These are phyloP conservation scores for Boletus bicolor DNA, from an alignment of 768 basidiomycete genomes.

Conservation along the genomic window DNA sequence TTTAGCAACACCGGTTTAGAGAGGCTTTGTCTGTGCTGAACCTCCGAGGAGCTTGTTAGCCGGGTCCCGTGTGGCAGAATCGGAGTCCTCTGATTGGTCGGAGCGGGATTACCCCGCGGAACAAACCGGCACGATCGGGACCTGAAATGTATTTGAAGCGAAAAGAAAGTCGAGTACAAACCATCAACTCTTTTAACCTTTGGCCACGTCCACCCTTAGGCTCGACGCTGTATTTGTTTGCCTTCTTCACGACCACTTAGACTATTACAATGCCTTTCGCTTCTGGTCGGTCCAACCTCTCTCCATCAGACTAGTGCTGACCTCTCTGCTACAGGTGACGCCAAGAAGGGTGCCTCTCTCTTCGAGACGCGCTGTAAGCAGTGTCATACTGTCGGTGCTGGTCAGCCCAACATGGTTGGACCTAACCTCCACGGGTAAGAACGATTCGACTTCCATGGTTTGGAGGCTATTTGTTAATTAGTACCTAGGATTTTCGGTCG, in stretches of 20 bases:
- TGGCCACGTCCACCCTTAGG: slow-evolving; percentile 2
- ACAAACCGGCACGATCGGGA: slow-evolving; percentile 31
- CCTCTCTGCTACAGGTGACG: slow-evolving; percentile 56
- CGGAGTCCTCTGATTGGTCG: slow-evolving; percentile 23
- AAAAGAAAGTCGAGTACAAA: slow-evolving; percentile 9
- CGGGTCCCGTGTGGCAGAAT: background rate
- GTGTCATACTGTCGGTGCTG: slow-evolving; percentile 83
- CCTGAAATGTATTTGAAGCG: slow-evolving; percentile 15
- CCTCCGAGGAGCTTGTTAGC: no score
- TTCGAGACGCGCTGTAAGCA: slow-evolving; percentile 97
- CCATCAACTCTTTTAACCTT: background rate
- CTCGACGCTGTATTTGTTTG: slow-evolving; percentile 4
- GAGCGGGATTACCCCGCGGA: slow-evolving; percentile 13
- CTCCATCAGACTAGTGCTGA: slow-evolving; percentile 4
- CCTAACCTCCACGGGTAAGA: slow-evolving; percentile 92
- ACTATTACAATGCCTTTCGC: slow-evolving; percentile 40
- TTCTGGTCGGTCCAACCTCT: slow-evolving; percentile 33
- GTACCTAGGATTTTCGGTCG: slow-evolving; percentile 72
- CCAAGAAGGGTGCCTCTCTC: slow-evolving; percentile 84
- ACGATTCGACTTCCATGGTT: background rate
- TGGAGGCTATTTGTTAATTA: background rate
- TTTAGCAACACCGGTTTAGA: no score
- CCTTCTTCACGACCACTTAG: background rate
- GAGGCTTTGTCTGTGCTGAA: no score
- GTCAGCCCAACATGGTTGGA: slow-evolving; percentile 85